Conservation (phyloP, 1,284 basidiomycete genomes). For the Phenoliferia sp. region DNA sequence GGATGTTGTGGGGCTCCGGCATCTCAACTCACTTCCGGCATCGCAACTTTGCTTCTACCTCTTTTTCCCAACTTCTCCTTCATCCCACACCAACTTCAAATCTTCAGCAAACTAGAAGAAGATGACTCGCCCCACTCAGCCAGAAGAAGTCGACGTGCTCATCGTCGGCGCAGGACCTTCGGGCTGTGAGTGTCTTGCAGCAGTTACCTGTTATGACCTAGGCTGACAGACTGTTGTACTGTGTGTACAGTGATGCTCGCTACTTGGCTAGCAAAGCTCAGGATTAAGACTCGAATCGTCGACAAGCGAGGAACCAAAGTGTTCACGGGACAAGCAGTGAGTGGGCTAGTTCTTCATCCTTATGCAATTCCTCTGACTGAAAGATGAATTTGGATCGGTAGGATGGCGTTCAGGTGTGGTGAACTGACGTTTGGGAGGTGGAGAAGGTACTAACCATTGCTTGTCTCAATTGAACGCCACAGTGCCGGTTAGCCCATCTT, state of each 20-base stretch:
- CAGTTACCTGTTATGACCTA: too few relatives aligned
- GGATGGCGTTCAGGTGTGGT: not conserved
- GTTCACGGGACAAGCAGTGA: conserved; percentile 5
- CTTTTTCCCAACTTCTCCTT: too few relatives aligned
- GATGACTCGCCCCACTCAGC: too few relatives aligned
- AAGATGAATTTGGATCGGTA: not conserved
- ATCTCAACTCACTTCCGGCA: too few relatives aligned
- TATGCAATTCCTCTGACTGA: not conserved
- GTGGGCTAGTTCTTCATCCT: not conserved
- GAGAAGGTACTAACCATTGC: not conserved
- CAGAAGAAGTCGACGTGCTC: conserved; percentile 26
- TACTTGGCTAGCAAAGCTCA: conserved; percentile 28
- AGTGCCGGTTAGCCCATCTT: conserved; percentile 10
- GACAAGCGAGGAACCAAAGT: conserved; percentile 29
- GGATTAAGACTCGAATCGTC: conserved; percentile 34
- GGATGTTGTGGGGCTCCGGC: too few relatives aligned
- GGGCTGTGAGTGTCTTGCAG: conserved; percentile 4
- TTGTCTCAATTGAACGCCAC: not conserved
- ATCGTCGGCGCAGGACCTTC: conserved; percentile 31
- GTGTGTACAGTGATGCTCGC: conserved; percentile 19
- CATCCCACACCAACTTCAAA: too few relatives aligned
- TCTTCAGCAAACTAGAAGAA: too few relatives aligned
- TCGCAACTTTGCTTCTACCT: too few relatives aligned
- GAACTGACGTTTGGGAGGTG: not conserved
- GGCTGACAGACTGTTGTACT: conserved; percentile 2